These are phyloP conservation scores for Ascochyta koolunga DNA, from an alignment of 2,329 filamentous ascomycete species.

Conservation along the genomic window DNA sequence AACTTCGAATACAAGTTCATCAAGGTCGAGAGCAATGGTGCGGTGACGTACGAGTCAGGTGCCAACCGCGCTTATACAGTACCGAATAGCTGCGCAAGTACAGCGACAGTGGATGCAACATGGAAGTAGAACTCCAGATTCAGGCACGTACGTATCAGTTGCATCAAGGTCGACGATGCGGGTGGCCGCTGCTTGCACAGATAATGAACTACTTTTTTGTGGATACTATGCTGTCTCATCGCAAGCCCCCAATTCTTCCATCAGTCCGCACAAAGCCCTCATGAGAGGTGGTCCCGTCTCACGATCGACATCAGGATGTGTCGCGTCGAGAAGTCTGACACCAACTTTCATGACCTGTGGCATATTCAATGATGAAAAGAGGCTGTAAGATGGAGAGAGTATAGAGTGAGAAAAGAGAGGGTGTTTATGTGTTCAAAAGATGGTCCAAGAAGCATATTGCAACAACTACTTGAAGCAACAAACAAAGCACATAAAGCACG, in stretches of 20 bases:
- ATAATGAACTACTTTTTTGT: neutral
- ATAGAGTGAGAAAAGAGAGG: too few species aligned
- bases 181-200: neutral
- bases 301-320: constrained; percentile 24
- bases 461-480: neutral
- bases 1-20: constrained; percentile 56
- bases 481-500: neutral
- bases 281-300: constrained; percentile 24
- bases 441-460: neutral
- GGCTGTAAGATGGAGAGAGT: neutral
- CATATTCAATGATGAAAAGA: constrained; percentile 27
- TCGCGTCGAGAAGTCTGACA: constrained; percentile 22
- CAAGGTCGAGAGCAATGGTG: constrained; percentile 52
- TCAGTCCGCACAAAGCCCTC: constrained; percentile 24
- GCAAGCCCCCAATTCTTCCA: constrained; percentile 21
- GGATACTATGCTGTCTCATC: neutral
- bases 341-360: constrained; percentile 33
- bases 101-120: constrained; percentile 21
- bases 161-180: neutral
- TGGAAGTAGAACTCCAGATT: constrained; percentile 28
- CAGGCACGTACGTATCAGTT: too few species aligned
- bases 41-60: constrained; percentile 54
- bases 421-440: too few species aligned
- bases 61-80: constrained; percentile 51
- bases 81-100: constrained; percentile 27